A percentile compares a stretch with the other conserved stretches of the same genome.
Conservation (phyloP, 176 grass and related monocot species). For the Oryza meyeriana region DNA sequence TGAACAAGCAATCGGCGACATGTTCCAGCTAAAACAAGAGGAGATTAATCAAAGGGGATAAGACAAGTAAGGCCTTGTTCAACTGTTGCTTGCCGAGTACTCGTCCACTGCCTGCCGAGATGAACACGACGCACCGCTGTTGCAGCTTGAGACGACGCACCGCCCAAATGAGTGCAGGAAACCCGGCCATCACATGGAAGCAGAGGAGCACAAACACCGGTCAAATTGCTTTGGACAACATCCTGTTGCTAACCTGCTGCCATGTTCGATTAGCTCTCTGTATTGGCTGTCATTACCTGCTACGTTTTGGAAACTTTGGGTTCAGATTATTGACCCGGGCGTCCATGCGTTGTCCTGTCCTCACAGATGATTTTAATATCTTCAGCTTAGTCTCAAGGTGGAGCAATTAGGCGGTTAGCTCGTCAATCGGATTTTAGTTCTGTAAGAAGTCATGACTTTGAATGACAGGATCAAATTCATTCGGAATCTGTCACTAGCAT, state of each 20-base stretch:
- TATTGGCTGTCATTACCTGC: background rate
- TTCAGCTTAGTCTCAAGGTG: background rate
- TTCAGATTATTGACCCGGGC: background rate
- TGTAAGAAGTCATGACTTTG: background rate
- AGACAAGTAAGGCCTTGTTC: background rate
- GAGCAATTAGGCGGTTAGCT: background rate
- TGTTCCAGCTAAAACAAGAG: background rate
- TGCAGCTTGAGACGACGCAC: background rate
- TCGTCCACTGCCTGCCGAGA: background rate
- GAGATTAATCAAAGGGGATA: background rate
- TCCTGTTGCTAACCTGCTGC: background rate
- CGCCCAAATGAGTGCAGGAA: background rate
- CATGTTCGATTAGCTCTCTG: background rate
- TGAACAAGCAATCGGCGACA: too few relatives aligned
- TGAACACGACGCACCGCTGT: background rate
- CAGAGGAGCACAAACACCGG: background rate
- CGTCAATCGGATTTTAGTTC: background rate
- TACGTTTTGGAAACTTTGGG: background rate
- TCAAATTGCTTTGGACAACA: background rate
- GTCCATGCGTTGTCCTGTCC: background rate
- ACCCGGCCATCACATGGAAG: slow-evolving; percentile 13
- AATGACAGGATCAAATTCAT: background rate
- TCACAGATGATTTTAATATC: background rate
- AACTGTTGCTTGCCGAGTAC: background rate
- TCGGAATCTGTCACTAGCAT: background rate